phyloP scores from a whole-genome alignment of 169 alveolate species.

The Eimeria maxima region DNA sequence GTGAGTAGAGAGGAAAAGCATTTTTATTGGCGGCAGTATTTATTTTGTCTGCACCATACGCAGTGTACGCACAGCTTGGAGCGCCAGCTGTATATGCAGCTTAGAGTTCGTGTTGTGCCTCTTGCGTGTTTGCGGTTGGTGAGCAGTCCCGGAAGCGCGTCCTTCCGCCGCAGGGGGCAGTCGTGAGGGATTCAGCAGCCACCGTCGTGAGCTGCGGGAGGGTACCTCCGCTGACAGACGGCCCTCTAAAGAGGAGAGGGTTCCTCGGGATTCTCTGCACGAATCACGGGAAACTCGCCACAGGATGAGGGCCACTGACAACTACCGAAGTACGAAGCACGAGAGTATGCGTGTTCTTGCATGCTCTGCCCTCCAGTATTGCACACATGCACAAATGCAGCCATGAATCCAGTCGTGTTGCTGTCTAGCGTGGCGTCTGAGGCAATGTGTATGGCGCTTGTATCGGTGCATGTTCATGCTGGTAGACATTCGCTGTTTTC shows the following conservation, averaged over 20 bases:
- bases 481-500: not conserved
- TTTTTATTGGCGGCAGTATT: not conserved
- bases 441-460: not conserved
- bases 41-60: not conserved
- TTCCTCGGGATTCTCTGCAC: not conserved
- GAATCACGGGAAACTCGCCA: slow-evolving; percentile 13
- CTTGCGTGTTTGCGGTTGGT: slow-evolving; percentile 5
- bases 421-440: not conserved
- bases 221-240: not conserved
- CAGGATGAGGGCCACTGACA: not conserved
- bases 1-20: not conserved
- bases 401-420: not conserved
- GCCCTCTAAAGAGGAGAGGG: not conserved
- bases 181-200: slow-evolving; percentile 3
- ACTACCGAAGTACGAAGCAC: slow-evolving; percentile 33
- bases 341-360: not conserved
- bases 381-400: not conserved
- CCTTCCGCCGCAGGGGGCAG: not conserved
- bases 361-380: not conserved
- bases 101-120: not conserved
- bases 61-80: not conserved
- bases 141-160: not conserved
- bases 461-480: not conserved
- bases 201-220: not conserved
- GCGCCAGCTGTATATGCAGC: not conserved